Base-by-base conservation (phyloP, 202 grass and related monocot species). In the Zoysia matrella region DNA sequence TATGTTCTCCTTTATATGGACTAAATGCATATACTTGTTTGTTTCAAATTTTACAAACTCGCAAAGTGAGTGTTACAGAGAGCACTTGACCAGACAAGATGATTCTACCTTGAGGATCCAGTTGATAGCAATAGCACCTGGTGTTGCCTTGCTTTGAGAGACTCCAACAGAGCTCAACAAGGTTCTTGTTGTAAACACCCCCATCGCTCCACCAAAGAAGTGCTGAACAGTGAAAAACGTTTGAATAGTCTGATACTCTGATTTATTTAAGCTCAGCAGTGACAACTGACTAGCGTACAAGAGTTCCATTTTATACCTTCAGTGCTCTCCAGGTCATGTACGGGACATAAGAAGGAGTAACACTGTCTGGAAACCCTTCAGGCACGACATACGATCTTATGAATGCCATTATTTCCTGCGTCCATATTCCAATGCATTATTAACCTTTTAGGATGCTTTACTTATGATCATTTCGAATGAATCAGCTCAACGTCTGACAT, bases 191-290 rank as follows among this genome's bases (percentile, higher is more conserved):
- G 96, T 98, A 79, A 95, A 91, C 64, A 98, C 95, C 36, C 96
- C 92, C 96, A 98, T 98, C 13, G 96, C 96, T 77, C 96, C 96
- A 87, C 96, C 96, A 93, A 98, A 98, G 62, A 98, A 98, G 85
- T 98, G 89, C 96, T 98, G 82, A 85, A 74, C 30, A 85, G 51
- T 46, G 76, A 73, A 39, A 52, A 30, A 60, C 7, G 30, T 36
- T 36, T 36, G 30, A 36, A 36, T 36, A 36, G 30, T 36, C 30
- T 36, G 30, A 36, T 36, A 36, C 30, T 36, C 40, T 72, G 36
- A 36, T 47, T 15, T 72, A 54, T 63, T 69, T 44, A 63, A 58
- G 80, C 48, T 13, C 16, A 36, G 18, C 14, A 72, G 47, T 69
- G 6, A 50, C 0, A 63, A 54, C 46, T 49, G 65, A 66, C 46